Evolutionary conservation across 1,139 yeast genomes (phyloP).

Genomic region (Pneumocystis carinii): DNA sequence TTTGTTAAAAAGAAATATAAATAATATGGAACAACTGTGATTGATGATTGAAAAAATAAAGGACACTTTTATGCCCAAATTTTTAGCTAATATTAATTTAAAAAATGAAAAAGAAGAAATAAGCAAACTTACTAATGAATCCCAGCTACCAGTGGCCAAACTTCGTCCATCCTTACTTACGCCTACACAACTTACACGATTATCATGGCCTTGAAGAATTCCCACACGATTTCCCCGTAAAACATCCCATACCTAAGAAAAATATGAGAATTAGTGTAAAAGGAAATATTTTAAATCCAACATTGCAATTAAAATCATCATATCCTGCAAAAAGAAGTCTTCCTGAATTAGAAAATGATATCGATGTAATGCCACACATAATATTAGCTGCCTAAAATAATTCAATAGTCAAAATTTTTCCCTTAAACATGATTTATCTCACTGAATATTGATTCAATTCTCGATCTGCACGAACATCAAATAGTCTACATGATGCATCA

Average conservation of each 20-base stretch:
- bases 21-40: background rate
- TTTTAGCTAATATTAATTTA: constrained; percentile 2
- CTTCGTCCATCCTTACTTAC: constrained; percentile 57
- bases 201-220: constrained; percentile 41
- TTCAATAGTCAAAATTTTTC: background rate
- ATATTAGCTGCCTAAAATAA: constrained; percentile 23
- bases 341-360: constrained; percentile 66
- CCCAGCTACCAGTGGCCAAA: constrained; percentile 26
- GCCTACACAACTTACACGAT: constrained; percentile 47
- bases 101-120: background rate
- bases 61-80: constrained; percentile 8
- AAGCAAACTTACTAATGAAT: constrained; percentile 14
- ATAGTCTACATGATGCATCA: constrained; percentile 58
- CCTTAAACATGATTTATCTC: background rate
- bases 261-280: background rate
- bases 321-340: constrained; percentile 61
- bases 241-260: constrained; percentile 56
- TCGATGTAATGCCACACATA: constrained; percentile 34
- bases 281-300: background rate
- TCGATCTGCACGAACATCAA: constrained; percentile 67
- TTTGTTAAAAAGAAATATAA: background rate
- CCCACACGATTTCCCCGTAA: constrained; percentile 54
- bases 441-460: constrained; percentile 38
- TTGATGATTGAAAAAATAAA: background rate
- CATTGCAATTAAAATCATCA: constrained; percentile 35